Evolutionary conservation across 257 asterid species (phyloP), one percentile per base, ranked within the genome.

Genomic region (Eustoma russellianum): DNA sequence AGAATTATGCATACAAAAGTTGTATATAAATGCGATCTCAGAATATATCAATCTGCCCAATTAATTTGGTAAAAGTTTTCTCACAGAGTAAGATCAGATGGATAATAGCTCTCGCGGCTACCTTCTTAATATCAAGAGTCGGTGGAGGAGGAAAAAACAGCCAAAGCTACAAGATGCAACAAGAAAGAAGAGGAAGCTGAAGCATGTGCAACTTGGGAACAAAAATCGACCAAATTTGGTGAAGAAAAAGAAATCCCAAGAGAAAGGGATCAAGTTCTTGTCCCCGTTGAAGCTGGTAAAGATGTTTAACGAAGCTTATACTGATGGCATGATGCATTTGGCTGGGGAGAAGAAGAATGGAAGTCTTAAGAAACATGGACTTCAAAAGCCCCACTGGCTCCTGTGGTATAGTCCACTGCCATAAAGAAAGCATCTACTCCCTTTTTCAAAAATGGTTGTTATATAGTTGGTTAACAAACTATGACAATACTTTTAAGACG

Each of bases 251-350:
- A 0, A 8, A 1, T 61, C 44, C 11, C 48, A 7, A 7, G 8
- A 46, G 34, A 44, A 51, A 52, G 14, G 50, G 33, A 48, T 64
- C 58, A 6, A 2, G 43, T 38, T 38, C 12, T 13, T 53, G 1
- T 52, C 70, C 7, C 73, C 70, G 0, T 7, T 43, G 43, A 71
- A 66, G 51, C 48, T 71, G 2, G 4, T 66, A 17, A 46, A 55
- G 12, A 58, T 34, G 52, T 19, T 71, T 33, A 69, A 66, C 33
- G 60, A 61, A 17, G 66, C 59, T 15, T 70, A 65, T 45, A 55
- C 62, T 13, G 62, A 56, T 56, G 63, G 61, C 41, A 62, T 71
- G 73, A 7, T 66, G 9, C 54, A 69, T 48, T 66, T 71, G 33
- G 65, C 54, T 48, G 58, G 71, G 4, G 18, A 13, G 12, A 65